phyloP scores from a whole-genome alignment of 2,329 filamentous ascomycete species.

The Alternaria sp. region DNA sequence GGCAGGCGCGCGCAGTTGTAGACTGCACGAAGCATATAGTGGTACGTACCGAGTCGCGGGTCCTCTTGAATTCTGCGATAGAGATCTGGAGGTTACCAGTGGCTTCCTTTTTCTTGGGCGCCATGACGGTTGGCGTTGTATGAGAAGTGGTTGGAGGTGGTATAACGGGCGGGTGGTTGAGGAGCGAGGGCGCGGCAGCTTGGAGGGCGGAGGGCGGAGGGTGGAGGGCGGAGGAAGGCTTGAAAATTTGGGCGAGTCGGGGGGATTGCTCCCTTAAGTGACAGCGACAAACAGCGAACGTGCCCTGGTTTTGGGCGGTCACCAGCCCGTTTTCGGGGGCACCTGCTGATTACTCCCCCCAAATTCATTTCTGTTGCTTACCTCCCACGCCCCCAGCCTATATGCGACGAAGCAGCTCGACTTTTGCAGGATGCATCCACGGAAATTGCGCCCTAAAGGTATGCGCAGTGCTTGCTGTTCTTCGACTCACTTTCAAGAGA shows the following conservation, averaged over 20 bases:
- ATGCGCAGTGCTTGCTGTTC: not conserved
- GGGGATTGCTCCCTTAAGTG: slow-evolving; percentile 21
- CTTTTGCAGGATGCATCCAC: not conserved
- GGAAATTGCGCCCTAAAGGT: not conserved
- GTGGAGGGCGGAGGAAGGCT: slow-evolving; percentile 5
- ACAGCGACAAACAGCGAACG: slow-evolving; percentile 15
- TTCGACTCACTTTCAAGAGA: not conserved
- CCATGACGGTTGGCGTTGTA: slow-evolving; percentile 34
- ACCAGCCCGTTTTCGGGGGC: slow-evolving; percentile 8
- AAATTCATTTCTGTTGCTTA: not conserved
- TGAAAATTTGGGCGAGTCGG: slow-evolving; percentile 5
- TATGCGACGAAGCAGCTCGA: not conserved
- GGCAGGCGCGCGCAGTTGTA: slow-evolving; percentile 28
- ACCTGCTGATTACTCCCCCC: slow-evolving; percentile 4
- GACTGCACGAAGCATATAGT: slow-evolving; percentile 14
- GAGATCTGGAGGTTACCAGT: slow-evolving; percentile 60
- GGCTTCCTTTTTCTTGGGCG: slow-evolving; percentile 44
- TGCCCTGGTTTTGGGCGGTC: slow-evolving; percentile 11
- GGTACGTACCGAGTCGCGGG: slow-evolving; percentile 79
- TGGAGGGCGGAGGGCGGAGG: not conserved
- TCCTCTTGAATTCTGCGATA: slow-evolving; percentile 78
- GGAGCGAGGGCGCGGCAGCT: slow-evolving; percentile 12
- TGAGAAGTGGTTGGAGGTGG: slow-evolving; percentile 17
- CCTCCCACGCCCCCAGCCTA: not conserved
- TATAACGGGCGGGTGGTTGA: slow-evolving; percentile 12